These are phyloP conservation scores for Rauvolfia tetraphylla DNA, from an alignment of 257 asterid species.

Conservation along the genomic window DNA sequence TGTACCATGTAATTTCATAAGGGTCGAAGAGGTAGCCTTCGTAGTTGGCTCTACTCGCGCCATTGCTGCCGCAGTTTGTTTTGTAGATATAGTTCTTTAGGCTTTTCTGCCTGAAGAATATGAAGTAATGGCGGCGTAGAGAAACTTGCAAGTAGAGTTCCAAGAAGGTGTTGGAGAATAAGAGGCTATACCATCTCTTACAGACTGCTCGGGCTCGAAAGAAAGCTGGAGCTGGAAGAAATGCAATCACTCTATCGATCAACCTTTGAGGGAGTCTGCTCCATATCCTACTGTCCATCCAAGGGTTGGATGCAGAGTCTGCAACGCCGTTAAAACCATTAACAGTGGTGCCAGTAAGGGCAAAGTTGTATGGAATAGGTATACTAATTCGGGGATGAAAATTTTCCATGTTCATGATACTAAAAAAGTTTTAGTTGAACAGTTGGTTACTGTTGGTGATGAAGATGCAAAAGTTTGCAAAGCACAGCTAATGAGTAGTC, in stretches of 20 bases:
- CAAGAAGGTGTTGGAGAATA: constrained; percentile 61
- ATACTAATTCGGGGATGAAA: constrained; percentile 43
- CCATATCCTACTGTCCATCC: constrained; percentile 89
- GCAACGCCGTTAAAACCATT: neutral
- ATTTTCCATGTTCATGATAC: constrained; percentile 50
- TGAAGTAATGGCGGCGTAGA: constrained; percentile 61
- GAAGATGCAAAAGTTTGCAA: neutral
- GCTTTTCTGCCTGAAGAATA: constrained; percentile 64
- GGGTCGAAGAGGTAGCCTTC: constrained; percentile 84
- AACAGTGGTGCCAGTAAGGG: constrained; percentile 12
- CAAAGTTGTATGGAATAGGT: constrained; percentile 44
- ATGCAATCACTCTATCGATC: constrained; percentile 66
- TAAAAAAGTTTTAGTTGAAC: neutral
- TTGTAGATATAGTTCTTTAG: constrained; percentile 43
- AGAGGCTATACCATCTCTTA: constrained; percentile 73
- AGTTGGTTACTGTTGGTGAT: neutral
- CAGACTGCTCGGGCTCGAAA: constrained; percentile 78
- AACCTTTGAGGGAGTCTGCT: constrained; percentile 69
- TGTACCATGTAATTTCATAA: constrained; percentile 49
- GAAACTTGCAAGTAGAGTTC: constrained; percentile 61
- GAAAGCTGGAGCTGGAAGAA: constrained; percentile 84
- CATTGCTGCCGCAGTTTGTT: constrained; percentile 12
- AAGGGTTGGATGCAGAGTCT: constrained; percentile 20
- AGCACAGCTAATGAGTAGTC: neutral
- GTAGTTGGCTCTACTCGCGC: constrained; percentile 7